These are phyloP conservation scores for Cairneyella variabilis DNA, from an alignment of 495 filamentous ascomycete genomes.

Conservation along the genomic window DNA sequence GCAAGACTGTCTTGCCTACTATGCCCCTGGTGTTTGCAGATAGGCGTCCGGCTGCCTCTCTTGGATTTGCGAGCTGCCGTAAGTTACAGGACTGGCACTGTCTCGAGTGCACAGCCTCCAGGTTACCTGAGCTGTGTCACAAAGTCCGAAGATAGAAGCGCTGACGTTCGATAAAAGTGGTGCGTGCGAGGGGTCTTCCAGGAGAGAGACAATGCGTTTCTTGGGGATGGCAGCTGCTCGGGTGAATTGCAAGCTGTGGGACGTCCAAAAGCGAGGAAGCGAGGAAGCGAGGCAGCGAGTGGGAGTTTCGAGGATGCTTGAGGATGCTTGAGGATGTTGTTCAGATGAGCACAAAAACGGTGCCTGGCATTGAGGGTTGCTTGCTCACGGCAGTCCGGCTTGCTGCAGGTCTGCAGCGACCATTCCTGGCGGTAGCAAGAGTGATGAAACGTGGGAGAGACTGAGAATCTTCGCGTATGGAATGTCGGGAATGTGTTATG, in stretches of 20 bases:
- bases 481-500: constrained; percentile 20
- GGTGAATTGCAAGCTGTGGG: not conserved
- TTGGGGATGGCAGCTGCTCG: not conserved
- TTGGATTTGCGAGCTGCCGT: constrained; percentile 16
- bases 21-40: constrained; percentile 14
- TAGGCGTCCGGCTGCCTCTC: too few species aligned
- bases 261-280: too few species aligned
- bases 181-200: constrained; percentile 4
- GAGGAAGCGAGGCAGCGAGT: too few species aligned
- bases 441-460: constrained; percentile 12
- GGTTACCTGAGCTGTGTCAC: constrained; percentile 14
- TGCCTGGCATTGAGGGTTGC: not conserved
- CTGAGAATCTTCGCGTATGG: constrained; percentile 2
- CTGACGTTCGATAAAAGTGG: constrained; percentile 4
- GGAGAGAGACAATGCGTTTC: not conserved
- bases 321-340: not conserved
- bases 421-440: constrained; percentile 11
- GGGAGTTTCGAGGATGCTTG: not conserved
- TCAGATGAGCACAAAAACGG: not conserved
- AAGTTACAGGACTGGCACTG: constrained; percentile 10
- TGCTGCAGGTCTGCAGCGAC: not conserved
- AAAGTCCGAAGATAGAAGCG: constrained; percentile 10
- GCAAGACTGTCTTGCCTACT: too few species aligned
- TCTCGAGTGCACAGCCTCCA: constrained; percentile 22
- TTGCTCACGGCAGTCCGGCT: not conserved